Evolutionary conservation across 345 rosid genomes (phyloP).

Genomic region (Cardamine chenopodiifolia): DNA sequence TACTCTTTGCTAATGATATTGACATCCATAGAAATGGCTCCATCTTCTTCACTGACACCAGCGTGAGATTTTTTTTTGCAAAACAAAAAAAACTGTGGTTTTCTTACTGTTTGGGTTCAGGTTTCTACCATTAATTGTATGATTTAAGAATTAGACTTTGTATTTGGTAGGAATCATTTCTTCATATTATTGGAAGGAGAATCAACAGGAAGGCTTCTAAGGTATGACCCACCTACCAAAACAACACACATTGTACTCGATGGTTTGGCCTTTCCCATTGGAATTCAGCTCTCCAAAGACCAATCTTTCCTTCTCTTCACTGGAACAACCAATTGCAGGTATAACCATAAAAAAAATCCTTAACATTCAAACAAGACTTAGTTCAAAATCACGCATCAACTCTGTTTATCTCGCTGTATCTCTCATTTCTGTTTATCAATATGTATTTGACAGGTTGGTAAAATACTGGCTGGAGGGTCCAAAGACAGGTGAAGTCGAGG

Average conservation of each 20-base stretch:
- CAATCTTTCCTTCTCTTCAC: constrained; percentile 83
- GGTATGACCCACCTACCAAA: constrained; percentile 83
- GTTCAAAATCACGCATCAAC: not conserved
- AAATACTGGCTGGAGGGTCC: constrained; percentile 95
- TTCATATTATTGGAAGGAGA: constrained; percentile 91
- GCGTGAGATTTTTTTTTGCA: constrained; percentile 54
- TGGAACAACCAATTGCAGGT: constrained; percentile 97
- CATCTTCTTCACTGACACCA: constrained; percentile 91
- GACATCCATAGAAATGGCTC: constrained; percentile 88
- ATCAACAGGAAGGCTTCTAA: constrained; percentile 85
- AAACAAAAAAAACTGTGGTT: not conserved
- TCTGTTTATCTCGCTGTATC: not conserved
- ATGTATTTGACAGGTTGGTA: constrained; percentile 56
- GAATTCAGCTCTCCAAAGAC: constrained; percentile 77
- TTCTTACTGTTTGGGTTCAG: not conserved
- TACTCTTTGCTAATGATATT: constrained; percentile 92
- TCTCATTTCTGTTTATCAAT: not conserved
- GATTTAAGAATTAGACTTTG: not conserved
- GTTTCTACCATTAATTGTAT: constrained; percentile 9
- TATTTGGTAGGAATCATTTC: constrained; percentile 72
- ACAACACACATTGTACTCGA: constrained; percentile 75
- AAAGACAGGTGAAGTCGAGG: constrained; percentile 48
- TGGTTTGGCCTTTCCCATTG: constrained; percentile 95
- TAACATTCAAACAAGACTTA: not conserved
- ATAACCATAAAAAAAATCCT: not conserved